Evolutionary conservation across 768 basidiomycete species (phyloP).

Genomic region (Porphyrellus cyaneotinctus): DNA sequence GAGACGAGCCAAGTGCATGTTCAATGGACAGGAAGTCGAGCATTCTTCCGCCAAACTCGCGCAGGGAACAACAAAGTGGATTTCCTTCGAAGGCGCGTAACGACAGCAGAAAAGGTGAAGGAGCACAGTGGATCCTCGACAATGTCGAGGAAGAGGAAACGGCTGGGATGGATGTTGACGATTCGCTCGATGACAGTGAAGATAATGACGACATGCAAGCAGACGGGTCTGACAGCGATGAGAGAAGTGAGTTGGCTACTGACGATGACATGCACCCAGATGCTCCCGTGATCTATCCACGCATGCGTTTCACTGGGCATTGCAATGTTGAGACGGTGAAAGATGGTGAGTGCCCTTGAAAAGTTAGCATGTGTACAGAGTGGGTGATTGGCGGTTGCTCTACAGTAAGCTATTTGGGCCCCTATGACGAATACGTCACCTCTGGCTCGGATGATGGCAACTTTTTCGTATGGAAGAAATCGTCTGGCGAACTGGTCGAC

Average conservation of each 20-base stretch:
- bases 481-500: conserved; percentile 56
- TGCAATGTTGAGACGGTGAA: conserved; percentile 83
- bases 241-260: conserved; percentile 18
- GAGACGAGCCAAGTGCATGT: conserved; percentile 47
- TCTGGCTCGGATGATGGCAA: conserved; percentile 88
- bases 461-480: conserved; percentile 84
- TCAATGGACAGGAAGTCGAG: conserved; percentile 18
- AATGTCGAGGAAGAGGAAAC: conserved; percentile 19
- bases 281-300: conserved; percentile 60
- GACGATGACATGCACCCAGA: conserved; percentile 28
- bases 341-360: conserved; percentile 54
- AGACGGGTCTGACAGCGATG: conserved; percentile 31
- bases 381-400: background rate
- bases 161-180: conserved; percentile 27
- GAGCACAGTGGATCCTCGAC: background rate
- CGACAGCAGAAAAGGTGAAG: conserved; percentile 2
- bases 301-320: conserved; percentile 59
- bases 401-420: conserved; percentile 81
- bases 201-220: conserved; percentile 21
- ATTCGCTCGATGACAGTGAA: conserved; percentile 29
- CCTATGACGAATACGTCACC: conserved; percentile 68
- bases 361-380: background rate
- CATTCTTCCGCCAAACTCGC: conserved; percentile 31
- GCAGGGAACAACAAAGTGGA: background rate
- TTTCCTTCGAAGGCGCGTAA: background rate